Conservation (phyloP, 2,329 filamentous ascomycete genomes). For the Apiospora saccharicola region DNA sequence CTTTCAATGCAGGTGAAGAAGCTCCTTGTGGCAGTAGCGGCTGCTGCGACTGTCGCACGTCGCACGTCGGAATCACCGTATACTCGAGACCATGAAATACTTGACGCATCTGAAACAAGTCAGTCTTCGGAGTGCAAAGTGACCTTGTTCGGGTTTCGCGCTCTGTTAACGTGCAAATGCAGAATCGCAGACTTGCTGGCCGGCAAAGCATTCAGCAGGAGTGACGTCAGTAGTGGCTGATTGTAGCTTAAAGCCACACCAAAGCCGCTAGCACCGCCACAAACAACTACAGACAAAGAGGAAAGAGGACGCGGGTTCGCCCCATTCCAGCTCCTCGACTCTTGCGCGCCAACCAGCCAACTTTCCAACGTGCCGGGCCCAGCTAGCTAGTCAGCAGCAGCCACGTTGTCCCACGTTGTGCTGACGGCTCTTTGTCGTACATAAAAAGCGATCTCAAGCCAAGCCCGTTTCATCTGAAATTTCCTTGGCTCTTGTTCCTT, state of each 20-base stretch:
- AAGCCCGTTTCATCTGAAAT: constrained; percentile 14
- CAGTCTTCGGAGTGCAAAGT: neutral
- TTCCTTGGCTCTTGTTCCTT: neutral
- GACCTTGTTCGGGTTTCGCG: neutral
- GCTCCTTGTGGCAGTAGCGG: neutral
- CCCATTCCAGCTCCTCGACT: neutral
- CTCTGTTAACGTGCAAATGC: neutral
- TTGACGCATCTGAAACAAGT: neutral
- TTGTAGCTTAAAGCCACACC: neutral
- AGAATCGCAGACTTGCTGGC: neutral
- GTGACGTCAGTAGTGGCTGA: neutral
- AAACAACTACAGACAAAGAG: neutral
- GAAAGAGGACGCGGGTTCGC: neutral
- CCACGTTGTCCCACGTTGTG: neutral
- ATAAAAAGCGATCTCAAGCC: constrained; percentile 4
- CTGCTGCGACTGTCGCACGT: too few relatives aligned
- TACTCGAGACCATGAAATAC: neutral
- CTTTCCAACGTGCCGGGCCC: neutral
- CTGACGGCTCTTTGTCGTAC: too few relatives aligned
- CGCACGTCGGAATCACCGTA: neutral
- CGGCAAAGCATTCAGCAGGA: neutral
- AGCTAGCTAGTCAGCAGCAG: neutral
- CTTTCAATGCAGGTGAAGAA: neutral
- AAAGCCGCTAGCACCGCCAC: neutral
- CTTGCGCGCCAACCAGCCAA: neutral